Conservation (phyloP, 805 yeast species). For the Aciculoconidium aculeatum region DNA sequence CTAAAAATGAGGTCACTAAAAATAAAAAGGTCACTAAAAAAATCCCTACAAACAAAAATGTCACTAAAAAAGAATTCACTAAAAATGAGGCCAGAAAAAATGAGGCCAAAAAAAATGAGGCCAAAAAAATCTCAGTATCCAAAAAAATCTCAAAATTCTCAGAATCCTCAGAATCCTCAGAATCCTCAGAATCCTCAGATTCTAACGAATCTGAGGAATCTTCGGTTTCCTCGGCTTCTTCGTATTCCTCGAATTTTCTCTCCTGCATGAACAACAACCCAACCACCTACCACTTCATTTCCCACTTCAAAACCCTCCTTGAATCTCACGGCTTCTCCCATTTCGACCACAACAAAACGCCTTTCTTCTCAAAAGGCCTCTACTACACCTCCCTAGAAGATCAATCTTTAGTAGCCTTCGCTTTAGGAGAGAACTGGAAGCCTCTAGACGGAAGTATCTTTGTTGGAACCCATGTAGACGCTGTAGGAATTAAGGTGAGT, state of each 20-base stretch:
- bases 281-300: constrained; percentile 35
- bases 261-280: constrained; percentile 35
- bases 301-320: constrained; percentile 18
- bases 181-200: too few species aligned
- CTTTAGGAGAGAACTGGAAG: constrained; percentile 33
- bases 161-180: too few species aligned
- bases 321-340: constrained; percentile 23
- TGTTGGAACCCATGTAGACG: constrained; percentile 32
- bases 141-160: too few species aligned
- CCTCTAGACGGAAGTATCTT: constrained; percentile 22
- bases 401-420: constrained; percentile 30
- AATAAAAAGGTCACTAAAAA: constrained; percentile 1
- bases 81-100: background rate
- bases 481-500: constrained; percentile 31
- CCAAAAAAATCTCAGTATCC: constrained; percentile 1
- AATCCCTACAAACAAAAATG: too few species aligned
- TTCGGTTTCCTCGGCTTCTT: too few species aligned
- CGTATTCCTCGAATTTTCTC: too few species aligned
- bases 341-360: constrained; percentile 18
- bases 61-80: background rate
- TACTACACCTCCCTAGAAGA: constrained; percentile 29
- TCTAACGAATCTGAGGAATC: too few species aligned
- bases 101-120: background rate
- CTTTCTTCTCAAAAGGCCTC: constrained; percentile 11
- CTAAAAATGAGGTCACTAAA: background rate